A percentile compares a stretch with the other conserved stretches of the same genome.
phyloP scores from a whole-genome alignment of 78 protist species.

The Dictyostelium citrinum region DNA sequence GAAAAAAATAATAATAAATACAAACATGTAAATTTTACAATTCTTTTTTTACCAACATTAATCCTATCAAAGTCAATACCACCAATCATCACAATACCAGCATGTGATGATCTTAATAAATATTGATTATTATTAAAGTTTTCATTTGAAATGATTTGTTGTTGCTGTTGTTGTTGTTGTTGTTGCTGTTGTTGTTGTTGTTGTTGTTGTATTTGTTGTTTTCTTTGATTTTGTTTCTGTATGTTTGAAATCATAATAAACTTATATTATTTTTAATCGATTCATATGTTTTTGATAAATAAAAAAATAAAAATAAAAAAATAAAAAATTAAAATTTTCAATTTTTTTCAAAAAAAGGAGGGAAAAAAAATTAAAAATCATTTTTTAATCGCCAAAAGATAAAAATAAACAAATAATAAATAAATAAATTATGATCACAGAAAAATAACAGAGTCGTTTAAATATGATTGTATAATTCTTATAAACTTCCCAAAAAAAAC shows the following conservation, averaged over 20 bases:
- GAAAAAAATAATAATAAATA: neutral
- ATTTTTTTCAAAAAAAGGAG: neutral
- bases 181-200: neutral
- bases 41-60: conserved; percentile 38
- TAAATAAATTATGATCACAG: too few relatives aligned
- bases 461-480: too few relatives aligned
- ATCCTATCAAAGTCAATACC: conserved; percentile 55
- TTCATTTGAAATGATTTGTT: neutral
- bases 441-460: too few relatives aligned
- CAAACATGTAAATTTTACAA: conserved; percentile 44
- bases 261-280: neutral
- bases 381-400: too few relatives aligned
- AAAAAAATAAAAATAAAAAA: neutral
- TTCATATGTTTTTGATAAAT: neutral
- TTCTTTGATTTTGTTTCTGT: neutral
- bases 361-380: neutral
- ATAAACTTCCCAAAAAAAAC: too few relatives aligned
- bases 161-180: neutral
- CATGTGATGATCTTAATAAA: conserved; percentile 34
- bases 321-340: neutral
- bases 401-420: too few relatives aligned
- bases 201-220: neutral
- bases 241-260: neutral
- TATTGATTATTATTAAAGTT: neutral
- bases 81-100: conserved; percentile 58